phyloP scores from a whole-genome alignment of 2,329 filamentous ascomycete species.

The Cladosporium austrohemisphaericum region DNA sequence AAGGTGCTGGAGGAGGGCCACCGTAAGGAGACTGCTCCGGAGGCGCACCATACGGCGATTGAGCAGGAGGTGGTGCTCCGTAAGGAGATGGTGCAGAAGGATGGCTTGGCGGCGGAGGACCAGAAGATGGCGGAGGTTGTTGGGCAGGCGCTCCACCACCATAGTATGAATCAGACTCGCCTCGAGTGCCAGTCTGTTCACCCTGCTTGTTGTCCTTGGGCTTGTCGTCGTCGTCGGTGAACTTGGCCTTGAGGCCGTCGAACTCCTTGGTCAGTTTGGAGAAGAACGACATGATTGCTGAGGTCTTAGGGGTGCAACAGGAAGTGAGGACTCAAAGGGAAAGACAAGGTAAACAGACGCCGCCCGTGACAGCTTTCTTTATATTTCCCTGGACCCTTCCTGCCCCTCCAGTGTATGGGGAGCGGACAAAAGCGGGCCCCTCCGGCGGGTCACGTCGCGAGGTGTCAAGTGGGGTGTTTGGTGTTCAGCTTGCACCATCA shows the following conservation, averaged over 20 bases:
- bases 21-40: constrained; percentile 13
- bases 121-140: constrained; percentile 8
- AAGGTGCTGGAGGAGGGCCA: constrained; percentile 7
- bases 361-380: constrained; percentile 14
- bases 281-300: constrained; percentile 41
- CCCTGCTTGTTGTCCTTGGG: constrained; percentile 31
- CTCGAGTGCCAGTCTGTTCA: constrained; percentile 23
- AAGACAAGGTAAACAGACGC: neutral
- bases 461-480: constrained; percentile 3
- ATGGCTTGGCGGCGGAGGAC: constrained; percentile 2
- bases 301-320: neutral
- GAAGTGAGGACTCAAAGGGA: neutral
- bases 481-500: constrained; percentile 14
- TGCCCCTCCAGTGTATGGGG: constrained; percentile 1
- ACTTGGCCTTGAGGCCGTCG: constrained; percentile 37
- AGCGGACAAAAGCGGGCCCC: neutral
- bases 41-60: constrained; percentile 15
- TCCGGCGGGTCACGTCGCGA: constrained; percentile 3
- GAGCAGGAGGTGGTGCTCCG: constrained; percentile 18
- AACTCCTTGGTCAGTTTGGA: constrained; percentile 47
- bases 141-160: neutral
- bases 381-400: constrained; percentile 10
- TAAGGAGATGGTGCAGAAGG: neutral
- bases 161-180: constrained; percentile 14
- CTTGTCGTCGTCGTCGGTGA: constrained; percentile 27